Conservation (phyloP, 805 yeast genomes). For the Clavispora phyllophila region DNA sequence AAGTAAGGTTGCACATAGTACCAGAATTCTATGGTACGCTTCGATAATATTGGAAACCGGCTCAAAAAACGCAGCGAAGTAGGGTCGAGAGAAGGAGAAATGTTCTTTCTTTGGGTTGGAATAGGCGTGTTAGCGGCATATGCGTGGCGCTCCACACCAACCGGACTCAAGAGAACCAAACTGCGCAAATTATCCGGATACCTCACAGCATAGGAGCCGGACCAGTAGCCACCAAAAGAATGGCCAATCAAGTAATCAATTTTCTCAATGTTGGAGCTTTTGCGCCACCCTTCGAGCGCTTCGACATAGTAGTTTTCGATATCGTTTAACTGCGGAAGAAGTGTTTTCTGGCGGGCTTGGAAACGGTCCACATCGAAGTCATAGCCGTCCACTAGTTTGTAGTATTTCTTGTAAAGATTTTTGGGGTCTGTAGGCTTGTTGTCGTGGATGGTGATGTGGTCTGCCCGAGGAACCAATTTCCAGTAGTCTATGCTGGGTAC, state of each 20-base stretch:
- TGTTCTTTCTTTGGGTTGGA: conserved; percentile 4
- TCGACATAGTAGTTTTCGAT: conserved; percentile 55
- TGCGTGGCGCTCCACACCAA: conserved; percentile 70
- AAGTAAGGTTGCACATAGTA: conserved; percentile 40
- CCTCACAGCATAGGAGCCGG: conserved; percentile 56
- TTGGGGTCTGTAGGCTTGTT: conserved; percentile 22
- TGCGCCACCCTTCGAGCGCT: conserved; percentile 65
- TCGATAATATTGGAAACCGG: conserved; percentile 39
- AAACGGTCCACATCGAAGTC: conserved; percentile 23
- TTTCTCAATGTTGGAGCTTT: conserved; percentile 39
- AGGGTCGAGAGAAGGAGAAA: conserved; percentile 40
- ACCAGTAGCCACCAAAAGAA: conserved; percentile 74
- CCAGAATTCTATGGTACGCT: conserved; percentile 25
- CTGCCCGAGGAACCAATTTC: conserved; percentile 17
- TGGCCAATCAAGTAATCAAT: conserved; percentile 67
- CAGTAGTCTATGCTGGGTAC: conserved; percentile 10
- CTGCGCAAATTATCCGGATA: conserved; percentile 52
- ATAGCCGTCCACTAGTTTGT: conserved; percentile 35
- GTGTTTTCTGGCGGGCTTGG: conserved; percentile 27
- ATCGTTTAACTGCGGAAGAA: conserved; percentile 33
- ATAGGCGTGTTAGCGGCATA: conserved; percentile 49
- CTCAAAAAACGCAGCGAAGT: conserved; percentile 42
- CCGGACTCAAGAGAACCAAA: conserved; percentile 65
- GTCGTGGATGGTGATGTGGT: conserved; percentile 24
- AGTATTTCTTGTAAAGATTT: conserved; percentile 32